These are phyloP conservation scores for Plasmodium adleri DNA, from an alignment of 169 alveolate genomes.

Conservation along the genomic window DNA sequence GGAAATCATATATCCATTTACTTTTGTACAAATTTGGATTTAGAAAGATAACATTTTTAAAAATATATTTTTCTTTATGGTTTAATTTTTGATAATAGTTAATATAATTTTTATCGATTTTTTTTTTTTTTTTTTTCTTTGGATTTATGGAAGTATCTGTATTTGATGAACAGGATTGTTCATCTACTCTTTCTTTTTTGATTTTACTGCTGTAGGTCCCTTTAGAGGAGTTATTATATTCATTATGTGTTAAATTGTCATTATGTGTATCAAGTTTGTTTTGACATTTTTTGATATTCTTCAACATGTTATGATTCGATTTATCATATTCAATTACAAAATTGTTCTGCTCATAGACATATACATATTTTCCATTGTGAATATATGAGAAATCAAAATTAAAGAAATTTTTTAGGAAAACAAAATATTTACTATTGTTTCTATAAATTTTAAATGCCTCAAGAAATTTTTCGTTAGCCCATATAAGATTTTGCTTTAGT, in stretches of 20 bases:
- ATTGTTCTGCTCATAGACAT: constrained; percentile 9
- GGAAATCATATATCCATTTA: constrained; percentile 69
- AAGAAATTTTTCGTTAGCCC: constrained; percentile 60
- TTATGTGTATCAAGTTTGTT: neutral
- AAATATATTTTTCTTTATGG: constrained; percentile 32
- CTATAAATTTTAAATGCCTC: constrained; percentile 72
- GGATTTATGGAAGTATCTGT: neutral
- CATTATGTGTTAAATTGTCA: neutral
- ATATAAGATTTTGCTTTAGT: constrained; percentile 46
- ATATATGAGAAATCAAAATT: constrained; percentile 8
- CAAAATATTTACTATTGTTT: constrained; percentile 65
- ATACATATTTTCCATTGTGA: constrained; percentile 5
- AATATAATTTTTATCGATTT: neutral
- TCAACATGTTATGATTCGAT: neutral
- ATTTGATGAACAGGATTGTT: neutral
- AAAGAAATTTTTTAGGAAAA: constrained; percentile 42
- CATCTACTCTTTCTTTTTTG: neutral
- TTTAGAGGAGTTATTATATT: neutral
- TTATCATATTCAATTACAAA: constrained; percentile 13
- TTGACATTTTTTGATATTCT: neutral
- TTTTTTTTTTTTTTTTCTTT: neutral
- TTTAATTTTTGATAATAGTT: neutral
- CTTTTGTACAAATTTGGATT: constrained; percentile 61
- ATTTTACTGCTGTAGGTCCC: neutral
- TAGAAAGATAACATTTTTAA: constrained; percentile 45